Evolutionary conservation across 768 basidiomycete genomes (phyloP).

Genomic region (Sarcomyxa edulis): DNA sequence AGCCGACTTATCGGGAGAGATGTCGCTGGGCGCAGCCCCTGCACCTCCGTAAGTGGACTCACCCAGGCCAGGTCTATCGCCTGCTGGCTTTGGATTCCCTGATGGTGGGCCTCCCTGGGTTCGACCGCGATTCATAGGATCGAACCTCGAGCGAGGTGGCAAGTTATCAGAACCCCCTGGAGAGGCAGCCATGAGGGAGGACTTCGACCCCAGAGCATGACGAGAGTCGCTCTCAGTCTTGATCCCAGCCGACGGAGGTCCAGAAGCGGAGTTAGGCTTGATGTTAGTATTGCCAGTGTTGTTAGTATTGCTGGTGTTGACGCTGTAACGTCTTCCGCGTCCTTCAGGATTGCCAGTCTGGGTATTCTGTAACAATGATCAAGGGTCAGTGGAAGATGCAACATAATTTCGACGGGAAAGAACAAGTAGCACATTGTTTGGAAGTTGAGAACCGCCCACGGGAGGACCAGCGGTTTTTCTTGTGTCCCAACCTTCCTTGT

Average conservation of each 20-base stretch:
- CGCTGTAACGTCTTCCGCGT: constrained; percentile 18
- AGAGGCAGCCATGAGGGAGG: constrained; percentile 5
- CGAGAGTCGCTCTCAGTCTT: constrained; percentile 11
- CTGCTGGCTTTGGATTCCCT: constrained; percentile 8
- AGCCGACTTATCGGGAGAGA: constrained; percentile 16
- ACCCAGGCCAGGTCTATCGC: constrained; percentile 17
- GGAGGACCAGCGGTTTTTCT: constrained; percentile 15
- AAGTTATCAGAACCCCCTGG: constrained; percentile 9
- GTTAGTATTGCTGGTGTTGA: constrained; percentile 17
- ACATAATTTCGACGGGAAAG: constrained; percentile 10
- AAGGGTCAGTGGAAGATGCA: constrained; percentile 10
- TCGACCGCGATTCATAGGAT: too few species aligned
- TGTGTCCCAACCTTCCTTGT: constrained; percentile 21
- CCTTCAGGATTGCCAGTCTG: too few species aligned
- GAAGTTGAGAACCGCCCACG: constrained; percentile 15
- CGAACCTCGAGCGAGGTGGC: constrained; percentile 10
- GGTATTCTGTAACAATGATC: constrained; percentile 14
- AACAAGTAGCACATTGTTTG: constrained; percentile 28
- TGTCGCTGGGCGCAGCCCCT: constrained; percentile 12
- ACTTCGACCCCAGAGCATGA: constrained; percentile 6
- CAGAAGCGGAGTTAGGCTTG: constrained; percentile 13
- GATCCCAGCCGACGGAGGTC: constrained; percentile 7
- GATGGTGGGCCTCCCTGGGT: constrained; percentile 5
- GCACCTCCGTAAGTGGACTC: constrained; percentile 21
- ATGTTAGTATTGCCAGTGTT: constrained; percentile 16